These are phyloP conservation scores for Cephalotrichum gorgonifer DNA, from an alignment of 2,329 filamentous ascomycete species.

Conservation along the genomic window DNA sequence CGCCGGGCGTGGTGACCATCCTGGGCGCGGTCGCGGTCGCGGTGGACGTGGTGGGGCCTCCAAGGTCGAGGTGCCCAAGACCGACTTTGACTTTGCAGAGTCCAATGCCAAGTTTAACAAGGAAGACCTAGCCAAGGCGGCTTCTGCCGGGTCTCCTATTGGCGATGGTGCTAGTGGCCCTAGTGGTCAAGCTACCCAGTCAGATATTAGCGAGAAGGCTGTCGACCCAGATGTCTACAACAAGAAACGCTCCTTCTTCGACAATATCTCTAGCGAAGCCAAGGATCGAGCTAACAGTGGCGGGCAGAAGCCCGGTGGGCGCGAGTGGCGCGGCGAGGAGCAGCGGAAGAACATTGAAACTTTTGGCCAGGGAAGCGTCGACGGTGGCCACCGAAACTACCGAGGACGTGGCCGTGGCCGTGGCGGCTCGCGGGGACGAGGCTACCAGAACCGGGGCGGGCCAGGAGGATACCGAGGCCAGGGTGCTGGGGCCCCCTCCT, in stretches of 20 bases:
- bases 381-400: constrained; percentile 66
- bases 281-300: constrained; percentile 74
- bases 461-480: neutral
- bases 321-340: constrained; percentile 86
- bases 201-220: constrained; percentile 32
- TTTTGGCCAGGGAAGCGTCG: constrained; percentile 92
- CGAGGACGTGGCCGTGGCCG: constrained; percentile 71
- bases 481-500: neutral
- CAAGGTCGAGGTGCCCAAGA: constrained; percentile 80
- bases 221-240: constrained; percentile 58
- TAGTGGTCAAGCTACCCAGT: constrained; percentile 24
- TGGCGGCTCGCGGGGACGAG: constrained; percentile 39
- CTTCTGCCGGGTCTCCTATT: constrained; percentile 42
- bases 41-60: constrained; percentile 33
- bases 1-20: constrained; percentile 39
- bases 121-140: constrained; percentile 66
- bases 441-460: constrained; percentile 22
- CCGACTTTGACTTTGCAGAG: constrained; percentile 82
- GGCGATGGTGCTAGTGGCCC: constrained; percentile 42
- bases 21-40: constrained; percentile 35
- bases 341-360: constrained; percentile 96
- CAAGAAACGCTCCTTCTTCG: constrained; percentile 85
- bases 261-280: constrained; percentile 92
- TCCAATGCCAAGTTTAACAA: constrained; percentile 38
- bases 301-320: constrained; percentile 59